Evolutionary conservation across 768 basidiomycete species (phyloP).

Genomic region (Suillus lakei): DNA sequence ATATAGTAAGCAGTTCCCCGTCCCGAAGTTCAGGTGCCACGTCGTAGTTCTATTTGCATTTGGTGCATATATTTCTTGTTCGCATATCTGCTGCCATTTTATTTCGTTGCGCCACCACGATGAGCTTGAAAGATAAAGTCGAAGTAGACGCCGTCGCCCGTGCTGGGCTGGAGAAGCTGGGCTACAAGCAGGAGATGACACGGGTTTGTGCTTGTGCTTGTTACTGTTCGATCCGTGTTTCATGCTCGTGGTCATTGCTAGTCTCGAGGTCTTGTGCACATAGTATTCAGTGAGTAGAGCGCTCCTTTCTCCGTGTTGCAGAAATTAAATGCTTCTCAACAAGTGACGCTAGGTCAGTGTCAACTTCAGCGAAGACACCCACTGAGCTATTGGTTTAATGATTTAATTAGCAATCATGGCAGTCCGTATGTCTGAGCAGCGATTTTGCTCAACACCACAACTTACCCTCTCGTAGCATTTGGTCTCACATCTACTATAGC

Average conservation of each 20-base stretch:
- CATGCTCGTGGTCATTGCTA: constrained; percentile 20
- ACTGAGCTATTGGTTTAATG: constrained; percentile 10
- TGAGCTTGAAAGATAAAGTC: constrained; percentile 17
- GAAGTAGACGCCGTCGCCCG: constrained; percentile 33
- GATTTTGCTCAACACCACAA: neutral
- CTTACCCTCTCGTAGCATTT: constrained; percentile 45
- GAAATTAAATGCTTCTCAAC: neutral
- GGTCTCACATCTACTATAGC: constrained; percentile 61
- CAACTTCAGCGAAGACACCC: neutral
- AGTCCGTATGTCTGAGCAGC: constrained; percentile 52
- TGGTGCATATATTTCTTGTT: neutral
- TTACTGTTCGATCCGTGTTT: neutral
- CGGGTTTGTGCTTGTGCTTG: constrained; percentile 38
- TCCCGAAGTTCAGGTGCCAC: neutral
- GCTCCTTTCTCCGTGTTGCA: constrained; percentile 18
- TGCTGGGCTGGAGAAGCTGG: constrained; percentile 52
- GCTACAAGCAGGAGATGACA: constrained; percentile 59
- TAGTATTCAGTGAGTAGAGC: constrained; percentile 53
- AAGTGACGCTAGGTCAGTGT: constrained; percentile 52
- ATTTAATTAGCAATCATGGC: constrained; percentile 56
- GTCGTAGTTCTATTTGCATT: neutral
- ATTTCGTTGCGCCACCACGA: neutral
- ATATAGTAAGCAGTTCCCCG: neutral
- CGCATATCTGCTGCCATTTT: neutral
- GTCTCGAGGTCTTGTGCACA: constrained; percentile 56